Evolutionary conservation across 352 stramenopile genomes (phyloP).

Genomic region (Pythium aphanidermatum): DNA sequence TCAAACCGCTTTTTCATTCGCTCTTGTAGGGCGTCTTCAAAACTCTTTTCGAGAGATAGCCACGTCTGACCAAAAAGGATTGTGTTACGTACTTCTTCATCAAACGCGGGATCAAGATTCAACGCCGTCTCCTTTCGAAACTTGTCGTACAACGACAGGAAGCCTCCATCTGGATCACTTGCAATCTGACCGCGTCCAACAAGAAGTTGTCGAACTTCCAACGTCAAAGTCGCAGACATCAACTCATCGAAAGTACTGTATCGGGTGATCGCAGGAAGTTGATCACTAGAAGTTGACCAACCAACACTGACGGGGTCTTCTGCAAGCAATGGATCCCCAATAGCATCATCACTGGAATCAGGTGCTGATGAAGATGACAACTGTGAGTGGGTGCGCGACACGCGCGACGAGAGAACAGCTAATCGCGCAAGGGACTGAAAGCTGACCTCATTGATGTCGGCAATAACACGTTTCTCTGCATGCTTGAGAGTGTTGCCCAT

Average conservation of each 20-base stretch:
- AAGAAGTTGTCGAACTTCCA: conserved; percentile 79
- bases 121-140: conserved; percentile 65
- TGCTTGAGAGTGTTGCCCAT: conserved; percentile 83
- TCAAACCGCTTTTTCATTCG: conserved; percentile 77
- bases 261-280: conserved; percentile 74
- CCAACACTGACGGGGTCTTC: conserved; percentile 73
- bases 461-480: conserved; percentile 63
- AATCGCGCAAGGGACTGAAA: conserved; percentile 81
- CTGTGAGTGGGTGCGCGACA: conserved; percentile 62
- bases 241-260: conserved; percentile 89
- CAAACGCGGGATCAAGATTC: conserved; percentile 51
- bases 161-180: conserved; percentile 76
- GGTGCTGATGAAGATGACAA: conserved; percentile 17
- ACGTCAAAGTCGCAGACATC: conserved; percentile 83
- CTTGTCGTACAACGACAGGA: conserved; percentile 77
- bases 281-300: conserved; percentile 63
- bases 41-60: conserved; percentile 85
- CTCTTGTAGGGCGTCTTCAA: conserved; percentile 85
- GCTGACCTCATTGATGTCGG: conserved; percentile 81
- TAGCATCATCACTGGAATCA: conserved; percentile 38
- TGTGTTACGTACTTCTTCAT: conserved; percentile 82
- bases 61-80: conserved; percentile 84
- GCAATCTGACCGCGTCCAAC: conserved; percentile 82
- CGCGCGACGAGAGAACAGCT: conserved; percentile 75
- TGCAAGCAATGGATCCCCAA: conserved; percentile 45